phyloP scores from a whole-genome alignment of 805 yeast species.

The Saccharomycopsis fibuligera region DNA sequence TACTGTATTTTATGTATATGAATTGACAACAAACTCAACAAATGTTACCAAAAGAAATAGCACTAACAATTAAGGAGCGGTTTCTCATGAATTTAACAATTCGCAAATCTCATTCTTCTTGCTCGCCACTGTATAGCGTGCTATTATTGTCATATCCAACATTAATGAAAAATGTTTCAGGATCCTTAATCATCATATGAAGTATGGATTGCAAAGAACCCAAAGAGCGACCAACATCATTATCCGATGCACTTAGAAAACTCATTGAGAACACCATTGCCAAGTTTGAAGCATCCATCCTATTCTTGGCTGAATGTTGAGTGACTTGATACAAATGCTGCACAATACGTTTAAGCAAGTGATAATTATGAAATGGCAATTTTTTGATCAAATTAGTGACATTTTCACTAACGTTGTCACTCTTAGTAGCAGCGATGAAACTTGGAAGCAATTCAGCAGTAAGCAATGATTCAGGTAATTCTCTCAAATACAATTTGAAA shows the following conservation, averaged over 20 bases:
- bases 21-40: no score
- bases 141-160: slow-evolving; percentile 4
- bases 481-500: slow-evolving; percentile 76
- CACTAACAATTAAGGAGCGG: no score
- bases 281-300: slow-evolving; percentile 83
- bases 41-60: no score
- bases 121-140: no score
- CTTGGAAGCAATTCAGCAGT: slow-evolving; percentile 58
- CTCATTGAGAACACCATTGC: slow-evolving; percentile 83
- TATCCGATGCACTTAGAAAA: slow-evolving; percentile 37
- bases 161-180: slow-evolving; percentile 28
- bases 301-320: slow-evolving; percentile 58
- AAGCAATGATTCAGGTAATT: slow-evolving; percentile 77
- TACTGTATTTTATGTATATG: no score
- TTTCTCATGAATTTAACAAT: no score
- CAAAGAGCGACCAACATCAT: slow-evolving; percentile 37
- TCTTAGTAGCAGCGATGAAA: slow-evolving; percentile 38
- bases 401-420: slow-evolving; percentile 27
- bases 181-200: slow-evolving; percentile 40
- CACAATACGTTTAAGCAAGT: slow-evolving; percentile 59
- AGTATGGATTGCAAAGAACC: slow-evolving; percentile 48
- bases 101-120: no score
- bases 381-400: slow-evolving; percentile 30
- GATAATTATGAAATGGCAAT: slow-evolving; percentile 63
- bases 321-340: slow-evolving; percentile 67